Percentiles rank a stretch among this genome's conserved stretches.
Conservation (phyloP, 257 asterid species). For the Verbena officinalis region DNA sequence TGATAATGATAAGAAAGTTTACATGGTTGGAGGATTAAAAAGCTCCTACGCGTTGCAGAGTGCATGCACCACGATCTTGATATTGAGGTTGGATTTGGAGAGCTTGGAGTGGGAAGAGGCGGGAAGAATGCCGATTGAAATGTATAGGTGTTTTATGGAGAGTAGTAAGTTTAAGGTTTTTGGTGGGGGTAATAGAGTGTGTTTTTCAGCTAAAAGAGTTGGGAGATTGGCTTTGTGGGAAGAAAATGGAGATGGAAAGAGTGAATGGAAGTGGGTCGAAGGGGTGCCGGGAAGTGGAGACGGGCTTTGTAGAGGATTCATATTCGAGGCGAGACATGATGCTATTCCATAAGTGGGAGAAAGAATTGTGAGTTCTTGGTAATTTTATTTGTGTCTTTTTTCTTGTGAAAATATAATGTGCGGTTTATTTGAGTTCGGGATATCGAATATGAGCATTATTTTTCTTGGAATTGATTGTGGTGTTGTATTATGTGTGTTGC, state of each 20-base stretch:
- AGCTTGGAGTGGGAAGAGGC: slow-evolving; percentile 96
- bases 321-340: slow-evolving; percentile 76
- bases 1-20: slow-evolving; percentile 58
- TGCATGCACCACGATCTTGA: slow-evolving; percentile 79
- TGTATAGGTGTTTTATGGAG: slow-evolving; percentile 77
- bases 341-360: slow-evolving; percentile 46
- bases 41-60: slow-evolving; percentile 77
- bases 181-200: slow-evolving; percentile 84
- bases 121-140: slow-evolving; percentile 85
- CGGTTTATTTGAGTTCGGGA: slow-evolving; percentile 20
- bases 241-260: slow-evolving; percentile 57
- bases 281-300: slow-evolving; percentile 87
- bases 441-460: background rate
- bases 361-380: slow-evolving; percentile 20
- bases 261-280: slow-evolving; percentile 86
- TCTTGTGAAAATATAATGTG: background rate
- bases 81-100: slow-evolving; percentile 84
- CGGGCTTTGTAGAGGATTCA: slow-evolving; percentile 82
- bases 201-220: slow-evolving; percentile 89
- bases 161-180: slow-evolving; percentile 94
- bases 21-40: slow-evolving; percentile 85
- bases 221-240: slow-evolving; percentile 89
- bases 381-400: background rate
- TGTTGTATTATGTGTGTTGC: slow-evolving; percentile 23
- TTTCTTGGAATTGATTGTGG: background rate